Evolutionary conservation across 2,329 filamentous ascomycete species (phyloP), one percentile per base, ranked within the genome.

Genomic region (Lasiodiplodia citricola): DNA sequence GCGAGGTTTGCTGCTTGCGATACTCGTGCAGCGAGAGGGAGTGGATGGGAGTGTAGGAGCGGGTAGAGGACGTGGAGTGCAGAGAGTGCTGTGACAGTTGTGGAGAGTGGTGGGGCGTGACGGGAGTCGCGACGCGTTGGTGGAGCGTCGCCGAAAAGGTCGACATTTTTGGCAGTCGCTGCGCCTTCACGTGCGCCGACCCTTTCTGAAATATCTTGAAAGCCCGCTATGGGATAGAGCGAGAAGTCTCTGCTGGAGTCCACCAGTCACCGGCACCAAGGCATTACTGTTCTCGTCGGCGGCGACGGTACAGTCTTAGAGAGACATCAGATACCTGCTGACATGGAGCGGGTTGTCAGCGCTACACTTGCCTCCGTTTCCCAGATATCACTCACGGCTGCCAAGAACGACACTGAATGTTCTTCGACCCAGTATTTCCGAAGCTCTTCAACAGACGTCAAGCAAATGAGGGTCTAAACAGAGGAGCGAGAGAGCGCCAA

Each of bases 21-120:
- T 80, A 81, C 68, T 80, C 78, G 73, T 79, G 79, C 23, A 81
- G 72, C 25, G 79, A 75, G n/a, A 81, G 73, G 3, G 74, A 72
- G 55, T 78, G 78, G 23, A 77, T 51, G 4, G 60, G 60, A 11
- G 60, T 64, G 47, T 51, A 38, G 18, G 60, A 51, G 31, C 60
- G 60, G 8, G 31, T 37, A n/a, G 60, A 64, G 25, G 60, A 76
- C 18, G 72, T 70, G 4, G 78, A 77, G 41, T 74, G 78, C 41
- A 25, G 18, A 18, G 64, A 63, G 25, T 78, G 72, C 3, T 51
- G 41, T 21, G 79, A 80, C 69, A 77, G 76, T 58, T 79, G 78
- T 28, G 78, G 75, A 25, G 78, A 80, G 73, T 80, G 78, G 18
- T 75, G 57, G 2, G 78, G 79, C n/a, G 78, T 79, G 41, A 75